phyloP scores from a whole-genome alignment of 495 filamentous ascomycete species.

The Annulohypoxylon moriforme region DNA sequence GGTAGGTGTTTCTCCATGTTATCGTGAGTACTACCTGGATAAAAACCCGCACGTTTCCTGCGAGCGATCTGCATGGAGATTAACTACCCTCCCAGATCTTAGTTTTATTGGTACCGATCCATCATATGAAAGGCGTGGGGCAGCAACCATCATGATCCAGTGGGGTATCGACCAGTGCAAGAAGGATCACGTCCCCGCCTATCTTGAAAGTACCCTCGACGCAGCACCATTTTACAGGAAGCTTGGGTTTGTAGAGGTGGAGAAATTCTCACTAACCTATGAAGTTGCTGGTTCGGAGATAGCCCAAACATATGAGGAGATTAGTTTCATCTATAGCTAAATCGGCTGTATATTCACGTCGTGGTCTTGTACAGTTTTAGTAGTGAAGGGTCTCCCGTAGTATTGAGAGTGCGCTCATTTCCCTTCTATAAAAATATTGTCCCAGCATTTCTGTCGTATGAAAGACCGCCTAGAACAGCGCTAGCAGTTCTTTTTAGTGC shows the following conservation, averaged over 20 bases:
- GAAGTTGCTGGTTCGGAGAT: background rate
- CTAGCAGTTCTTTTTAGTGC: no score
- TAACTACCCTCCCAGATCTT: slow-evolving; percentile 36
- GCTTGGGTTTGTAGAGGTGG: slow-evolving; percentile 41
- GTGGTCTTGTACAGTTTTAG: no score
- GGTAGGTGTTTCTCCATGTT: slow-evolving; percentile 45
- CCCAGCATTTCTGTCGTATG: no score
- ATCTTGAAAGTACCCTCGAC: slow-evolving; percentile 52
- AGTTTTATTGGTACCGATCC: slow-evolving; percentile 52
- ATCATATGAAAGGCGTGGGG: slow-evolving; percentile 43
- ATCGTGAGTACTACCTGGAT: slow-evolving; percentile 49
- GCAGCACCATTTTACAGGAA: slow-evolving; percentile 49
- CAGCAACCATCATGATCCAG: slow-evolving; percentile 45
- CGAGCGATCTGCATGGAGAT: background rate
- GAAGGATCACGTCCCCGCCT: slow-evolving; percentile 37
- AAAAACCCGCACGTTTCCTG: background rate
- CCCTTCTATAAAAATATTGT: no score
- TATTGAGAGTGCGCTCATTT: no score
- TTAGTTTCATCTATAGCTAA: slow-evolving; percentile 37
- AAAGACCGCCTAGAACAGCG: no score
- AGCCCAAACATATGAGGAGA: slow-evolving; percentile 26
- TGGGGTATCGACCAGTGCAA: slow-evolving; percentile 47
- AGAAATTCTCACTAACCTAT: slow-evolving; percentile 25
- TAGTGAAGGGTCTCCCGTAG: no score
- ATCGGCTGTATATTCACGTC: no score